phyloP scores from a whole-genome alignment of 2,329 filamentous ascomycete genomes.

The Aureobasidium melanogenum region DNA sequence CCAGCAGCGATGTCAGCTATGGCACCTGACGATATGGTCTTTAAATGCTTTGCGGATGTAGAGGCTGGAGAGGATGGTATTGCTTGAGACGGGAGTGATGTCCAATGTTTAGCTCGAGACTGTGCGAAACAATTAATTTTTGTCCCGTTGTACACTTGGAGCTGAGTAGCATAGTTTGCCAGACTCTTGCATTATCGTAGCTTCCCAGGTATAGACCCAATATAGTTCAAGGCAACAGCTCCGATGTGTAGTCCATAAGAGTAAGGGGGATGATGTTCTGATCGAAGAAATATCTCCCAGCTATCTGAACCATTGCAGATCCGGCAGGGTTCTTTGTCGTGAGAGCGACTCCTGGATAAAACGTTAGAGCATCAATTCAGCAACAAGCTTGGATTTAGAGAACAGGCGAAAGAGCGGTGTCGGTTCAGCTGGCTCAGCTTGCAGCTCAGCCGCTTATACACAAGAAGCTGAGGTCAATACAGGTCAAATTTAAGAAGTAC shows the following conservation, averaged over 20 bases:
- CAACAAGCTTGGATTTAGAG: neutral
- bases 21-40: neutral
- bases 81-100: neutral
- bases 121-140: neutral
- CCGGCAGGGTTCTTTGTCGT: neutral
- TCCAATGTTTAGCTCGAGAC: neutral
- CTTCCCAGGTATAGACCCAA: conserved; percentile 27
- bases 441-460: neutral
- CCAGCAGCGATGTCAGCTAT: neutral
- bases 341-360: too few relatives aligned
- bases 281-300: conserved; percentile 11
- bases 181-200: conserved; percentile 26
- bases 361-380: neutral
- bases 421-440: neutral
- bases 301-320: neutral
- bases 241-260: conserved; percentile 28
- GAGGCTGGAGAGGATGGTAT: neutral
- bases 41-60: neutral
- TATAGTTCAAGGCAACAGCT: conserved; percentile 22
- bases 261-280: conserved; percentile 18
- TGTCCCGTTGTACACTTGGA: neutral
- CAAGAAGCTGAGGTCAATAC: neutral
- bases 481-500: too few relatives aligned
- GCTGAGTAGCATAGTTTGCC: neutral
- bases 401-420: neutral